Percentiles rank a stretch among this genome's conserved stretches.
Evolutionary conservation across 345 rosid genomes (phyloP).

Genomic region (Linum lewisii): DNA sequence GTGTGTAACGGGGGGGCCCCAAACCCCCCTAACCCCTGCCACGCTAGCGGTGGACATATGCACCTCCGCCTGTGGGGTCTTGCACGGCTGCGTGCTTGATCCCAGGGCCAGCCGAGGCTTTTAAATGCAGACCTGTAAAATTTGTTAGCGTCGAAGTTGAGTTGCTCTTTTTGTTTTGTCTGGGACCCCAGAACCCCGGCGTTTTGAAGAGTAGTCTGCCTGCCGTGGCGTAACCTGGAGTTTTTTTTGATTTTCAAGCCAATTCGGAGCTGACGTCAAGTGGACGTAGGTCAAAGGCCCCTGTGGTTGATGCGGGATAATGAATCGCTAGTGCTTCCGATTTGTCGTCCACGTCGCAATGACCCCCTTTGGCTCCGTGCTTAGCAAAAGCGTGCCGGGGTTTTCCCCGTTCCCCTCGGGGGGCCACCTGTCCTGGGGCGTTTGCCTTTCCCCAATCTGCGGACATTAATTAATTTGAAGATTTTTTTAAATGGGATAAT

Average conservation of each 20-base stretch:
- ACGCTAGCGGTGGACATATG: slow-evolving; percentile 68
- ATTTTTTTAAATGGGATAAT: too few species aligned
- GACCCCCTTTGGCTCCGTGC: slow-evolving; percentile 72
- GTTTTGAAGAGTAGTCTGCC: slow-evolving; percentile 60
- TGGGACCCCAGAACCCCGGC: slow-evolving; percentile 76
- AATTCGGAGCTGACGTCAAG: slow-evolving; percentile 56
- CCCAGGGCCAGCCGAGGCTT: slow-evolving; percentile 57
- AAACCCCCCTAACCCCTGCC: slow-evolving; percentile 76
- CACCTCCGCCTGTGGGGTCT: slow-evolving; percentile 52
- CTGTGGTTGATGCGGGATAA: too few species aligned
- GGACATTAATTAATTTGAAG: neutral
- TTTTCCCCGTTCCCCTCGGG: slow-evolving; percentile 75
- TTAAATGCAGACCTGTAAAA: slow-evolving; percentile 63
- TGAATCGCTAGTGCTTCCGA: slow-evolving; percentile 41
- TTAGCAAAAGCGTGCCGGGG: slow-evolving; percentile 45
- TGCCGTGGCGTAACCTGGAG: slow-evolving; percentile 38
- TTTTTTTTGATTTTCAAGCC: slow-evolving; percentile 47
- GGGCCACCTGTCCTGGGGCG: slow-evolving; percentile 76
- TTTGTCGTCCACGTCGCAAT: slow-evolving; percentile 62
- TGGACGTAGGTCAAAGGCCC: slow-evolving; percentile 62
- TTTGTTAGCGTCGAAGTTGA: slow-evolving; percentile 54
- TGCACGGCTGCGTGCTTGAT: slow-evolving; percentile 80
- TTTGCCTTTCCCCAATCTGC: slow-evolving; percentile 76
- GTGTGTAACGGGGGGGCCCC: slow-evolving; percentile 81
- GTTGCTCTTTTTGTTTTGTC: slow-evolving; percentile 53